Evolutionary conservation across 192 early-diverging fungal genomes (phyloP).

Genomic region (Physocladia obscura): DNA sequence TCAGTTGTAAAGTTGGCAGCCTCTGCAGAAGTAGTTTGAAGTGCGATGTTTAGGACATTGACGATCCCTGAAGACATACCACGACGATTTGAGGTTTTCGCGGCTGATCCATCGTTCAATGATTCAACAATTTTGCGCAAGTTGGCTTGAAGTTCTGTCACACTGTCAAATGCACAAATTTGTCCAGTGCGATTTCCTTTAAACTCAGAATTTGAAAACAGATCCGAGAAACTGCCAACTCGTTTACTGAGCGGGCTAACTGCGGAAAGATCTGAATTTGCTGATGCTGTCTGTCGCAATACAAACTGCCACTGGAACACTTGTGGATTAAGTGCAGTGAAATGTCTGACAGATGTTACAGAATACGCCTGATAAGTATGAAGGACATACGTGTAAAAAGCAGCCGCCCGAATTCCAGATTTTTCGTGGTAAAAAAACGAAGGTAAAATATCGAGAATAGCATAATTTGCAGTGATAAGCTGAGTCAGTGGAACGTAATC

Average conservation of each 20-base stretch:
- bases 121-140: conserved; percentile 66
- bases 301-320: conserved; percentile 55
- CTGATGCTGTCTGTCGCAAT: conserved; percentile 37
- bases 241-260: conserved; percentile 49
- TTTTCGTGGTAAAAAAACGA: conserved; percentile 89
- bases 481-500: conserved; percentile 51
- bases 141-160: conserved; percentile 69
- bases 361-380: conserved; percentile 98
- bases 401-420: conserved; percentile 70
- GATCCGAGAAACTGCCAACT: conserved; percentile 77
- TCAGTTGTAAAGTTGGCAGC: conserved; percentile 69
- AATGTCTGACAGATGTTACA: conserved; percentile 73
- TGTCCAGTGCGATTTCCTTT: conserved; percentile 80
- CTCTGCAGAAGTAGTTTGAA: conserved; percentile 45
- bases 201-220: conserved; percentile 57
- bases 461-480: conserved; percentile 88
- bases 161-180: conserved; percentile 73
- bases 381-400: conserved; percentile 93
- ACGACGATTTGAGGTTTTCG: not conserved
- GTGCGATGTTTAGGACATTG: conserved; percentile 84
- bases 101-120: conserved; percentile 22
- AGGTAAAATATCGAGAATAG: conserved; percentile 92
- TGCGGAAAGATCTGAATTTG: conserved; percentile 26
- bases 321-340: conserved; percentile 29
- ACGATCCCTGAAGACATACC: conserved; percentile 46